Evolutionary conservation across 805 yeast genomes (phyloP).

Genomic region (Kluyveromyces siamensis): DNA sequence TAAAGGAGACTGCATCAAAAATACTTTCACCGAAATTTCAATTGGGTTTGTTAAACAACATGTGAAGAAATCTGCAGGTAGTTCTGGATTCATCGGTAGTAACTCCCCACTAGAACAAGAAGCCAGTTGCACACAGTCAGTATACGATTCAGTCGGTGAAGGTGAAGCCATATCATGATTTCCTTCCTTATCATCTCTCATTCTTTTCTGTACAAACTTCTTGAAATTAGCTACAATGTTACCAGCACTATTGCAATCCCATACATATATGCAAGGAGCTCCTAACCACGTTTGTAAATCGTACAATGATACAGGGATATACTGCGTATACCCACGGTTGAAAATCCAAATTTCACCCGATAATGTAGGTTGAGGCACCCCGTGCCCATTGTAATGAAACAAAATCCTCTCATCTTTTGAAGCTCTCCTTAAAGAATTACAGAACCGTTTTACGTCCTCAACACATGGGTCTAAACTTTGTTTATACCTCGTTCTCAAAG

Average conservation of each 20-base stretch:
- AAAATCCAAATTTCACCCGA: conserved; percentile 98
- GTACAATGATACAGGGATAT: conserved; percentile 90
- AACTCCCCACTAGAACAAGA: conserved; percentile 84
- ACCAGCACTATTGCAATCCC: conserved; percentile 92
- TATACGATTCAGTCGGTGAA: conserved; percentile 42
- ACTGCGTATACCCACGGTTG: conserved; percentile 93
- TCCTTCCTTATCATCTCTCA: conserved; percentile 71
- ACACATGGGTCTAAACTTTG: conserved; percentile 91
- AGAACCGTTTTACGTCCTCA: conserved; percentile 87
- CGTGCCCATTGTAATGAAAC: conserved; percentile 96
- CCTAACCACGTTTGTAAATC: conserved; percentile 97
- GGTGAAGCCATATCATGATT: conserved; percentile 35
- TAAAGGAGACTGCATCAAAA: conserved; percentile 73
- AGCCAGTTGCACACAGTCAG: conserved; percentile 86
- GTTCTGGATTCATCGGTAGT: conserved; percentile 84
- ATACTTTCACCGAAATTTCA: conserved; percentile 87
- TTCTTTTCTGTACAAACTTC: conserved; percentile 80
- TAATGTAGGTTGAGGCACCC: conserved; percentile 94
- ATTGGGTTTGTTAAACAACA: conserved; percentile 94
- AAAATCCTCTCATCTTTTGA: conserved; percentile 90
- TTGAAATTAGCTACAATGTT: conserved; percentile 84
- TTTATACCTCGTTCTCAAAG: conserved; percentile 80
- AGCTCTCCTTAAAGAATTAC: conserved; percentile 77
- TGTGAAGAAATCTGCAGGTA: conserved; percentile 94
- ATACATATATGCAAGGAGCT: conserved; percentile 92